These are phyloP conservation scores for Ramaria sp. DNA, from an alignment of 768 basidiomycete genomes.

Conservation along the genomic window DNA sequence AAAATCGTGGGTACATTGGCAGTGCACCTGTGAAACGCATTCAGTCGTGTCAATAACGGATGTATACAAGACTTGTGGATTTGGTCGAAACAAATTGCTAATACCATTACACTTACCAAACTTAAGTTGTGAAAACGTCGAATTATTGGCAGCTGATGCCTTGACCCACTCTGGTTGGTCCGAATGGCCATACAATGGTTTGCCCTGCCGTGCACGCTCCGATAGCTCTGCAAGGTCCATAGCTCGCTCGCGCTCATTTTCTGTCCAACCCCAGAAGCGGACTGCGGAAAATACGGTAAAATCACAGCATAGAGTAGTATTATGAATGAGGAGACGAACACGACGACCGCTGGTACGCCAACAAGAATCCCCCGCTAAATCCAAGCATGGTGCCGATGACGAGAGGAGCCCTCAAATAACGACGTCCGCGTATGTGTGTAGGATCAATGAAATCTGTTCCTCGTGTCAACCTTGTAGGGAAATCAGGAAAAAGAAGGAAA, in stretches of 20 bases:
- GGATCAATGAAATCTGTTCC: conserved; percentile 37
- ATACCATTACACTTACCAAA: conserved; percentile 44
- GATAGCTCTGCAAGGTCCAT: conserved; percentile 71
- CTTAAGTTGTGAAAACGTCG: conserved; percentile 87
- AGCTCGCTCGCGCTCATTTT: conserved; percentile 76
- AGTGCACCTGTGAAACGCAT: conserved; percentile 40
- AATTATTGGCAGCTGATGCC: conserved; percentile 78
- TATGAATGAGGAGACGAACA: conserved; percentile 37
- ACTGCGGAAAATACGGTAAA: conserved; percentile 30
- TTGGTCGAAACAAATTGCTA: too few species aligned
- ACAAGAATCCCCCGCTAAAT: conserved; percentile 81
- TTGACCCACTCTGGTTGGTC: conserved; percentile 80
- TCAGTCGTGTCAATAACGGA: neutral
- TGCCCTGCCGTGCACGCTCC: conserved; percentile 63
- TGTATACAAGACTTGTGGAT: too few species aligned
- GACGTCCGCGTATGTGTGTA: conserved; percentile 20
- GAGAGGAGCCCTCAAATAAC: conserved; percentile 26
- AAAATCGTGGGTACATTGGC: conserved; percentile 46
- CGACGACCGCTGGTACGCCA: conserved; percentile 87
- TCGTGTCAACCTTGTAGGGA: neutral
- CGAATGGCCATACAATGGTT: conserved; percentile 80
- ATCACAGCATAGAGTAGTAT: neutral
- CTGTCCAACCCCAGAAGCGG: conserved; percentile 94
- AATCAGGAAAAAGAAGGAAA: too few species aligned
- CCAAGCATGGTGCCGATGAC: conserved; percentile 67